Evolutionary conservation across 2,329 filamentous ascomycete genomes (phyloP).

Genomic region (Hysterium pulicare): DNA sequence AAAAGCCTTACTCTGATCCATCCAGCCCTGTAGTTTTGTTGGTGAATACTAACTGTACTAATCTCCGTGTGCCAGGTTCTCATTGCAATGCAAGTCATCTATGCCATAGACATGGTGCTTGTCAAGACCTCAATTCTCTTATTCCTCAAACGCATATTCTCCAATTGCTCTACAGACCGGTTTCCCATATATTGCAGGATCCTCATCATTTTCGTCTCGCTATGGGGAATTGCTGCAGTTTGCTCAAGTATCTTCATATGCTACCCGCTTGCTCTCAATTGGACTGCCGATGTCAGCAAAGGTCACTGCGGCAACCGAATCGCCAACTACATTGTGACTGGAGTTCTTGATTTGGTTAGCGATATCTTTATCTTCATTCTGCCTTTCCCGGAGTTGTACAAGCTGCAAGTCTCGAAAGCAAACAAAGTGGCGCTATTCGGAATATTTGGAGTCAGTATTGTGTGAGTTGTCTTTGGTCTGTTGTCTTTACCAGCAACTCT

Average conservation of each 20-base stretch:
- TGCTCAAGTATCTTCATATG: not conserved
- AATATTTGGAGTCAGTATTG: conserved; percentile 12
- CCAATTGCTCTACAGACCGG: not conserved
- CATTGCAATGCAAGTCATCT: not conserved
- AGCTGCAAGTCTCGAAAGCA: no score
- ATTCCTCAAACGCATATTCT: not conserved
- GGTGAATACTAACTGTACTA: no score
- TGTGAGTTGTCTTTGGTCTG: conserved; percentile 4
- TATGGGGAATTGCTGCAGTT: not conserved
- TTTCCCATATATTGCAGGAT: no score
- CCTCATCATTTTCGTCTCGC: not conserved
- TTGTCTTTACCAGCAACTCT: not conserved
- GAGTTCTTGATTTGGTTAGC: not conserved
- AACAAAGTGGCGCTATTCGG: conserved; percentile 10
- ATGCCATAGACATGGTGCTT: not conserved
- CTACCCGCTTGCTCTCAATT: not conserved
- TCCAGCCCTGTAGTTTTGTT: no score
- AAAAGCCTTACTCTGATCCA: no score
- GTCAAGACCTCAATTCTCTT: not conserved
- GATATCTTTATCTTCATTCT: not conserved
- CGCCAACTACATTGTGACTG: not conserved
- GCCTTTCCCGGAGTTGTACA: no score
- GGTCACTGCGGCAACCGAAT: not conserved
- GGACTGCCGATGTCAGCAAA: not conserved
- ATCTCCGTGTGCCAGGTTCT: no score